phyloP scores from a whole-genome alignment of 371 early-diverging fungal species.

The Mucor plumbeus region DNA sequence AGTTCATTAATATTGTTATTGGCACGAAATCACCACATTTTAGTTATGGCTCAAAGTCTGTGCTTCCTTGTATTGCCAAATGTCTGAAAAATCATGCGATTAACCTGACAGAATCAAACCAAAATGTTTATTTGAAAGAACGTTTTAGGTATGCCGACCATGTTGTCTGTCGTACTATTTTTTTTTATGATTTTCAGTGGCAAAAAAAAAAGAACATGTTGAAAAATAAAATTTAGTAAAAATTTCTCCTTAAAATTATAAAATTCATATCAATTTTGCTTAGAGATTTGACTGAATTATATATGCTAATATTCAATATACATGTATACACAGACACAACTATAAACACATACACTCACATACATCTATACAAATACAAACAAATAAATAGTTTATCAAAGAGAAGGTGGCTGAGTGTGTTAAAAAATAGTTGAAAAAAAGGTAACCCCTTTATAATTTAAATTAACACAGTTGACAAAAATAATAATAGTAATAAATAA shows the following conservation, averaged over 20 bases:
- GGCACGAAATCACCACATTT: neutral
- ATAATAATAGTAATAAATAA: neutral
- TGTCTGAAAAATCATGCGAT: constrained; percentile 8
- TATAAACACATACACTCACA: neutral
- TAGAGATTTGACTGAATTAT: neutral
- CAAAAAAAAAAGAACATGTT: constrained; percentile 4
- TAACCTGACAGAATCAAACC: neutral
- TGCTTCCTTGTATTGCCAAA: constrained; percentile 11
- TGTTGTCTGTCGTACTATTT: neutral
- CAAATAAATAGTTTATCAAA: neutral
- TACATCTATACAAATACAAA: neutral
- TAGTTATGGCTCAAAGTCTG: constrained; percentile 3
- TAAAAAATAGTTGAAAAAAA: neutral
- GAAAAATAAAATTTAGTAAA: neutral
- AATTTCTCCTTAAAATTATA: constrained; percentile 1
- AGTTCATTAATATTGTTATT: constrained; percentile 1
- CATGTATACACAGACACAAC: neutral
- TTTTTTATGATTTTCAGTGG: neutral
- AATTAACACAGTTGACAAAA: constrained; percentile 7
- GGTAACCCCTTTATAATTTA: neutral
- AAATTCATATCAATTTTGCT: neutral
- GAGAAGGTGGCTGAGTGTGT: neutral
- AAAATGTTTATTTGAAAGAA: neutral
- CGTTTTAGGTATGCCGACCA: constrained; percentile 5
- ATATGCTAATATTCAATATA: neutral